Percentiles rank a stretch among this genome's conserved stretches.
phyloP scores from a whole-genome alignment of 2,329 filamentous ascomycete species.

The Hypoxylon sp. region DNA sequence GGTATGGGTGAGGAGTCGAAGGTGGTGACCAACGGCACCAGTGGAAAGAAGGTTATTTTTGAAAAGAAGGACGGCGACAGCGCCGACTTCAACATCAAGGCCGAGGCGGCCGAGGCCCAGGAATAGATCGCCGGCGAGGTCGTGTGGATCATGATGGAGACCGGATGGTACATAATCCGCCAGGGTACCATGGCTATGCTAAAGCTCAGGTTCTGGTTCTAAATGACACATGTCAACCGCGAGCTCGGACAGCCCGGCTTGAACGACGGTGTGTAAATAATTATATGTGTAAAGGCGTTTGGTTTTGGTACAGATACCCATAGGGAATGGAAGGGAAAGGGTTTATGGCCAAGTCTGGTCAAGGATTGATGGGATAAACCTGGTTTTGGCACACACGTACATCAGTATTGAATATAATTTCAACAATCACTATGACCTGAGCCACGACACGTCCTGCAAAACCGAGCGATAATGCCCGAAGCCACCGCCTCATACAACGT shows the following conservation, averaged over 20 bases:
- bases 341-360: neutral
- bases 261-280: neutral
- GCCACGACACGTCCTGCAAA: neutral
- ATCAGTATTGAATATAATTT: slow-evolving; percentile 35
- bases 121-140: slow-evolving; percentile 52
- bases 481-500: neutral
- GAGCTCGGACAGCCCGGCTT: neutral
- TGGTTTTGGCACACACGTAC: slow-evolving; percentile 3
- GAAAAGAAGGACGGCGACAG: slow-evolving; percentile 33
- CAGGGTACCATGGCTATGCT: slow-evolving; percentile 37
- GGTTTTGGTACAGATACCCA: slow-evolving; percentile 26
- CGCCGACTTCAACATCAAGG: slow-evolving; percentile 43
- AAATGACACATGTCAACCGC: slow-evolving; percentile 1
- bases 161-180: slow-evolving; percentile 41
- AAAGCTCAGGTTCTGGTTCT: slow-evolving; percentile 33
- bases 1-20: slow-evolving; percentile 36
- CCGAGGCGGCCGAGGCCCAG: slow-evolving; percentile 48
- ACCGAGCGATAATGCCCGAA: neutral
- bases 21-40: slow-evolving; percentile 21
- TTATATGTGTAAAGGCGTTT: slow-evolving; percentile 27
- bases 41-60: slow-evolving; percentile 48
- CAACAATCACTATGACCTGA: slow-evolving; percentile 1
- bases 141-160: slow-evolving; percentile 45
- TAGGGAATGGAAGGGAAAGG: slow-evolving; percentile 11
- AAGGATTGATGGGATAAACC: slow-evolving; percentile 3